These are phyloP conservation scores for Coemansia nantahalensis DNA, from an alignment of 192 early-diverging fungal species.

Conservation along the genomic window DNA sequence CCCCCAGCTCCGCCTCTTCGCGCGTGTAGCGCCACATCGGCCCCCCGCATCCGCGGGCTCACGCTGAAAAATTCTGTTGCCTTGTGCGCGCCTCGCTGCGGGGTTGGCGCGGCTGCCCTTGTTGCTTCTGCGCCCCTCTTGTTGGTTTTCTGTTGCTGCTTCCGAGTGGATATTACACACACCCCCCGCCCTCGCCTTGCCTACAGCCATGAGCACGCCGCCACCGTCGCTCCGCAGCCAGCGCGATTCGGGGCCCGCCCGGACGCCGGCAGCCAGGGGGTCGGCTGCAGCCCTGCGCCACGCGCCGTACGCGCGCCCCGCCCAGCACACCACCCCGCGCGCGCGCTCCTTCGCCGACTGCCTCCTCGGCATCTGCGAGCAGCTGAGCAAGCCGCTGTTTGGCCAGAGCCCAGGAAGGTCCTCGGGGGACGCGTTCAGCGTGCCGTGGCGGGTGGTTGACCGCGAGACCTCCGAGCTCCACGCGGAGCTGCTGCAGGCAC, in stretches of 20 bases:
- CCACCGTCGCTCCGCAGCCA: background rate
- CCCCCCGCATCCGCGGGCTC: no score
- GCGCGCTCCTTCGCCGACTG: constrained; percentile 19
- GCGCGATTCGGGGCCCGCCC: no score
- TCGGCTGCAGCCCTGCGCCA: constrained; percentile 14
- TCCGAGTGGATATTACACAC: no score
- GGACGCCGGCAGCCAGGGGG: constrained; percentile 3
- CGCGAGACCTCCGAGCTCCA: constrained; percentile 39
- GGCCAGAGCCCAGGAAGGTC: constrained; percentile 8
- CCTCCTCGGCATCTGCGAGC: constrained; percentile 24
- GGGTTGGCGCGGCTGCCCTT: no score
- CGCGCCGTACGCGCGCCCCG: constrained; percentile 22
- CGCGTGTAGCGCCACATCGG: no score
- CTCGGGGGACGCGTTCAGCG: constrained; percentile 28
- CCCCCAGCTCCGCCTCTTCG: no score
- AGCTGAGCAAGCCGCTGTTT: constrained; percentile 35
- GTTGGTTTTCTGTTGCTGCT: no score
- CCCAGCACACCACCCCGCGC: background rate
- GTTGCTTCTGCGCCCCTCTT: no score
- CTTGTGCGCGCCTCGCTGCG: no score
- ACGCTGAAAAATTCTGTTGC: no score
- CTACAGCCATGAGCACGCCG: no score
- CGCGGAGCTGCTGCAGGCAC: constrained; percentile 19
- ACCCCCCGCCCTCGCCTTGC: no score
- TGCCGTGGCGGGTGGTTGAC: constrained; percentile 47